A percentile compares a stretch with the other conserved stretches of the same genome.
Evolutionary conservation across 352 stramenopile genomes (phyloP).

Genomic region (Globisporangium cylindrosporum): DNA sequence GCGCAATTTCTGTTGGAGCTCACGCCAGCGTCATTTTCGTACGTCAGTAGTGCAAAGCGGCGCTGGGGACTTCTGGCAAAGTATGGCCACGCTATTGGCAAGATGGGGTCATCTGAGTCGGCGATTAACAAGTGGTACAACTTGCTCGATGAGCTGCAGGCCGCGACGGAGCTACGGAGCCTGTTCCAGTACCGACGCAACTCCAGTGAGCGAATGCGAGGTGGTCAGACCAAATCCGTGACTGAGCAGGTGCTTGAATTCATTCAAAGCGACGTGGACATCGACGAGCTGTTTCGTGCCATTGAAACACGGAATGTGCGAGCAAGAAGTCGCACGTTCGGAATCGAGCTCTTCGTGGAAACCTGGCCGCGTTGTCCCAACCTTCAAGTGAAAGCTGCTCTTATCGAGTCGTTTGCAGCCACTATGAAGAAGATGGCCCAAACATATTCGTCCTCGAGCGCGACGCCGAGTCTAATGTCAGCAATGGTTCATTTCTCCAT

Average conservation of each 20-base stretch:
- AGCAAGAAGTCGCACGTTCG: constrained; percentile 38
- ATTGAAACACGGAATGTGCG: constrained; percentile 48
- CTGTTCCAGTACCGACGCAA: constrained; percentile 72
- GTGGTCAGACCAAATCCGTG: constrained; percentile 54
- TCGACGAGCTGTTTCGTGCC: constrained; percentile 44
- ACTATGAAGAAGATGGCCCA: constrained; percentile 42
- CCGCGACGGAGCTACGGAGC: constrained; percentile 64
- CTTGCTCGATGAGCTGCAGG: constrained; percentile 73
- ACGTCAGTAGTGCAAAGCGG: constrained; percentile 64
- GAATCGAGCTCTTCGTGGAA: constrained; percentile 44
- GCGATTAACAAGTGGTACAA: constrained; percentile 81
- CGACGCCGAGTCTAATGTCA: constrained; percentile 13
- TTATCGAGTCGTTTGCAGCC: constrained; percentile 47
- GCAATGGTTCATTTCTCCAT: constrained; percentile 56
- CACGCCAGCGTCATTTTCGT: constrained; percentile 70
- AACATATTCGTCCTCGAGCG: constrained; percentile 22
- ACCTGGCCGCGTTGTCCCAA: constrained; percentile 28
- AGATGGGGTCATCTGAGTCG: constrained; percentile 36
- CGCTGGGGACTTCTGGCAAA: constrained; percentile 72
- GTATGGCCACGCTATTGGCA: constrained; percentile 63
- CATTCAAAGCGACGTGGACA: constrained; percentile 77
- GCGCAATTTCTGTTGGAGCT: constrained; percentile 72
- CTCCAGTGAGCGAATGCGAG: constrained; percentile 63
- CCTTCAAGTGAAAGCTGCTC: constrained; percentile 26
- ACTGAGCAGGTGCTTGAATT: constrained; percentile 85